phyloP scores from a whole-genome alignment of 2,329 filamentous ascomycete species.

The Didymella pinodella region DNA sequence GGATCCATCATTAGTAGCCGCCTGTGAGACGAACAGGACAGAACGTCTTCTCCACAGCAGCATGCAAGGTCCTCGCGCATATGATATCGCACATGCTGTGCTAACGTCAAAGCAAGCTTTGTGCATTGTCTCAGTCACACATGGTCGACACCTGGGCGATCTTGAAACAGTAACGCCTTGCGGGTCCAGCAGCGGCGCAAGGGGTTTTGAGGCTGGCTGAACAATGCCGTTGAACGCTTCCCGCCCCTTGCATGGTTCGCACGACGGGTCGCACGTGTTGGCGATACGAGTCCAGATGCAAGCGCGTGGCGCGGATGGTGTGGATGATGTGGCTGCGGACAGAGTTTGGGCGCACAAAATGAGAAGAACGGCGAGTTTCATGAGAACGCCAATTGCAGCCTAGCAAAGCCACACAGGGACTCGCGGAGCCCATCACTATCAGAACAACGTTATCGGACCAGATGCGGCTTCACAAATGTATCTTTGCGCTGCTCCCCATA shows the following conservation, averaged over 20 bases:
- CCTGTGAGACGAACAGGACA: background rate
- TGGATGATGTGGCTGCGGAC: background rate
- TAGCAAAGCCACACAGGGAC: slow-evolving; percentile 7
- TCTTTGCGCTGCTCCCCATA: background rate
- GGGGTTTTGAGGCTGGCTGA: slow-evolving; percentile 4
- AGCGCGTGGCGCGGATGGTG: background rate
- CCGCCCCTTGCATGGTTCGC: background rate
- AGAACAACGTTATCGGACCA: background rate
- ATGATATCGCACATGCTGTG: slow-evolving; percentile 12
- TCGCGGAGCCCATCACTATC: background rate
- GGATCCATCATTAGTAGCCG: slow-evolving; percentile 1
- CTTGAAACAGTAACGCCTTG: slow-evolving; percentile 19
- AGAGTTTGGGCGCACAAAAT: slow-evolving; percentile 10
- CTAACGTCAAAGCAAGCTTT: slow-evolving; percentile 19
- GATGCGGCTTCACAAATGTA: background rate
- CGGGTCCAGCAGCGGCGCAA: slow-evolving; percentile 4
- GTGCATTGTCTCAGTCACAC: slow-evolving; percentile 23
- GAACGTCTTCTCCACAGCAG: slow-evolving; percentile 12
- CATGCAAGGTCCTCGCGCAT: slow-evolving; percentile 15
- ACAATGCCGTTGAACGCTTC: slow-evolving; percentile 2
- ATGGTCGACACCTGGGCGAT: slow-evolving; percentile 15
- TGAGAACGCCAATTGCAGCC: background rate
- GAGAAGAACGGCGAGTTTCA: slow-evolving; percentile 14
- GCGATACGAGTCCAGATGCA: background rate
- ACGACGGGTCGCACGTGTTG: background rate